Evolutionary conservation across 2,329 filamentous ascomycete species (phyloP), one percentile per base, ranked within the genome.

Genomic region (Talaromyces piceae): DNA sequence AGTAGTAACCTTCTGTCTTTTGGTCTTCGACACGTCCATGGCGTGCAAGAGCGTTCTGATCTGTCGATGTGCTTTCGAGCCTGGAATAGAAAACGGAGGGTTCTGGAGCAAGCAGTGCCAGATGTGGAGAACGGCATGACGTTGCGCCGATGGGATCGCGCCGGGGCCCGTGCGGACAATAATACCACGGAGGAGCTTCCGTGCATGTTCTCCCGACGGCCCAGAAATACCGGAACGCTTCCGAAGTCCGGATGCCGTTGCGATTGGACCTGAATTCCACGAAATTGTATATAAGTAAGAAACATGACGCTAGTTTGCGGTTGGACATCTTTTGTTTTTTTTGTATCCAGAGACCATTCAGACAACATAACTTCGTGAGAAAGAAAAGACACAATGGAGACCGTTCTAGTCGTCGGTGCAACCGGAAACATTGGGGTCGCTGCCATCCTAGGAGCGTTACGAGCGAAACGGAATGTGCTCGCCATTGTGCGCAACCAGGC

Each of bases 381-480:
- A 30, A 46, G 13, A 28, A 27, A 31, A 46, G 16, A 41, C 18
- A 25, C 23, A 43, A 47, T 47, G 45, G 45, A 47, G 27, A 47
- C 45, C 18, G 45, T 47, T 12, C 18, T 47, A 22, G 18, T 47
- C 27, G 27, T 47, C 26, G 45, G 45, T 3, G 26, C 45, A 13
- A 47, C 45, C 4, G 45, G 45, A 8, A 47, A 47, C 11, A 33
- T 47, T 20, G 45, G 45, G 3, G 25, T 47, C 12, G 23, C 45
- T n/a, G 45, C 45, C 22, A 30, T 47, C 12, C 23, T 27, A 3
- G 45, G 12, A 27, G 45, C 45, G 13, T 16, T 47, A 11, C 26
- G 18, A 31, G 26, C 45, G 3, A 27, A 27, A 22, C 45, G 45
- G 8, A 23, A 37, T 16, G 45, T 47, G 11, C 45, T 47, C 4